Evolutionary conservation across 2,329 filamentous ascomycete genomes (phyloP), one percentile per base, ranked within the genome.

Genomic region (Cytospora schulzeri): DNA sequence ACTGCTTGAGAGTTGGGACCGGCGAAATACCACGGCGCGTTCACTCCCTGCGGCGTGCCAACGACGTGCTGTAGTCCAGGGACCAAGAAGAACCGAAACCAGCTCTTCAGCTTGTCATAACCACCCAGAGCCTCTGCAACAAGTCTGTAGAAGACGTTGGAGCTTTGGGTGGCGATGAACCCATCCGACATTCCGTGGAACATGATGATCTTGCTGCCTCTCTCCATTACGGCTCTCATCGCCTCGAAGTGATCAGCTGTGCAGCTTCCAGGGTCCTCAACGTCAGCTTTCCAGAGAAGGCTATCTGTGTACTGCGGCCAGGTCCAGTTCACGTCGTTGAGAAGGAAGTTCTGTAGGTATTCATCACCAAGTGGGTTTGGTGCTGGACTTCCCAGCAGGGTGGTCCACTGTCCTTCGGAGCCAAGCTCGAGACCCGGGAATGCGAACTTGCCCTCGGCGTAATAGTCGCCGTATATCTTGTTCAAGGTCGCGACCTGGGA

Each of bases 41-140:
- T 69, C 8, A 70, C 68, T 15, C 11, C 31, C 3, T 7, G 3
- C 2, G 70, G 66, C 12, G 74, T 70, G 31, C 67, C 64, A 38
- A 64, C 66, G 63, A 84, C 86, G 68, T 86, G 83, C 4, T 72
- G 75, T 74, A 85, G 79, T 1, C 83, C 83, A 1, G 82, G 81
- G 7, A 85, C 77, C 4, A 75, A 71, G 70, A 85, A 85, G 68
- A 83, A 76, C 2, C 76, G 71, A 72, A 83, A 86, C 70, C 83
- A 83, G 19, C 81, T 79, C 2, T 77, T 79, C 50, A 79, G 78
- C 48, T 67, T 53, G 31, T 67, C 62, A 11, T 68, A 65, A 15
- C 68, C 70, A 3, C 70, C 72, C 76, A 83, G 79, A 0, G 76
- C 78, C 2, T 71, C 67, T 12, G 69, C 64, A 0, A 76, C 75